A percentile compares a stretch with the other conserved stretches of the same genome.
These are phyloP conservation scores for Talaromyces sp. DNA, from an alignment of 2,329 filamentous ascomycete genomes.

Conservation along the genomic window DNA sequence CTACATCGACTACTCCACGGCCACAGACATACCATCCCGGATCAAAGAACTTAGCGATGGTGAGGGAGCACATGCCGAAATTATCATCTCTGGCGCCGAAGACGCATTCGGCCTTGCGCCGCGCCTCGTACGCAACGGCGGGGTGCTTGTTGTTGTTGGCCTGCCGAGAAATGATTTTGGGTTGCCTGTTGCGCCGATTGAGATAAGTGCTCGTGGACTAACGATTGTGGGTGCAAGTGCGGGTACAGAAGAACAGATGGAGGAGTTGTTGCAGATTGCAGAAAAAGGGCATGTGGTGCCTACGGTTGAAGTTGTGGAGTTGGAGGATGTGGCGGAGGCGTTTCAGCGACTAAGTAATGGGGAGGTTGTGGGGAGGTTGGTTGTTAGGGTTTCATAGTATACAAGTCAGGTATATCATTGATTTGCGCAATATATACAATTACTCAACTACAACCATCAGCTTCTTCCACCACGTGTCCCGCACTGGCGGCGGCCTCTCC, in stretches of 20 bases:
- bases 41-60: background rate
- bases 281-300: background rate
- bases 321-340: background rate
- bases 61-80: background rate
- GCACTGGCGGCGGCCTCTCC: conserved; percentile 24
- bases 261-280: background rate
- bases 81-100: background rate
- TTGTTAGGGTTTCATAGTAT: background rate
- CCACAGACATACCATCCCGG: background rate
- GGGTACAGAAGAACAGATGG: background rate
- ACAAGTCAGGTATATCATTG: background rate
- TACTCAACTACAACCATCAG: conserved; percentile 25
- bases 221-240: background rate
- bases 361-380: background rate
- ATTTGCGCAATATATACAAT: background rate
- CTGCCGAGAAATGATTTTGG: background rate
- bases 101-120: background rate
- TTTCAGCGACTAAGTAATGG: background rate
- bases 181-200: background rate
- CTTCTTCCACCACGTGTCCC: conserved; percentile 29
- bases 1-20: background rate
- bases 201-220: background rate
- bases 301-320: background rate
- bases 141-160: background rate
- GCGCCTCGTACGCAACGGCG: background rate